Evolutionary conservation across 2,329 filamentous ascomycete species (phyloP).

Genomic region (Colletotrichum cordylinicola): DNA sequence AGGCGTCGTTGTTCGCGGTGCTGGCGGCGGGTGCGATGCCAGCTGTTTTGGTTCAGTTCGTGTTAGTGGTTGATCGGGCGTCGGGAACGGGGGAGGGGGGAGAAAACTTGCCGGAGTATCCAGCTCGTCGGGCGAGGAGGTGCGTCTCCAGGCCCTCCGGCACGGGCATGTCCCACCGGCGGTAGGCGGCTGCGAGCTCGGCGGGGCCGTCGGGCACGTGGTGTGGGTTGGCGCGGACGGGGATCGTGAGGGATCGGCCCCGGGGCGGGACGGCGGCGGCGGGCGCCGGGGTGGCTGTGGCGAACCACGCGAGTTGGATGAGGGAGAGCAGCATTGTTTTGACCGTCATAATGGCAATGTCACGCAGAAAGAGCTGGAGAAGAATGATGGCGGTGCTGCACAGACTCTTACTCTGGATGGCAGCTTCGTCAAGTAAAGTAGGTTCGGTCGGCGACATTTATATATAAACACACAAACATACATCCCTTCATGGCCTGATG

Average conservation of each 20-base stretch:
- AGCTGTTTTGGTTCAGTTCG: background rate
- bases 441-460: background rate
- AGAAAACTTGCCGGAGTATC: background rate
- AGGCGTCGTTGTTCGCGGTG: background rate
- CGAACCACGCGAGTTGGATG: background rate
- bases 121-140: background rate
- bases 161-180: slow-evolving; percentile 12
- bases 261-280: background rate
- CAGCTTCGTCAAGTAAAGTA: background rate
- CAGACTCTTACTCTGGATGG: background rate
- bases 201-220: slow-evolving; percentile 5
- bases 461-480: background rate
- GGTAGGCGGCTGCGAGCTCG: slow-evolving; percentile 12
- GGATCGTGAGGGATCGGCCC: background rate
- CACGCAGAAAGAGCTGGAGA: background rate
- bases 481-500: background rate
- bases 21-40: background rate
- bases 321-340: background rate
- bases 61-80: background rate
- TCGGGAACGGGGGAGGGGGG: background rate
- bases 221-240: slow-evolving; percentile 6
- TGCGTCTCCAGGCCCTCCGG: slow-evolving; percentile 7
- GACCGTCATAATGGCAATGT: background rate
- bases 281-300: background rate
- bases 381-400: background rate